Base-by-base conservation (phyloP, 2,329 filamentous ascomycete genomes). In the Arthrinium puccinioides region DNA sequence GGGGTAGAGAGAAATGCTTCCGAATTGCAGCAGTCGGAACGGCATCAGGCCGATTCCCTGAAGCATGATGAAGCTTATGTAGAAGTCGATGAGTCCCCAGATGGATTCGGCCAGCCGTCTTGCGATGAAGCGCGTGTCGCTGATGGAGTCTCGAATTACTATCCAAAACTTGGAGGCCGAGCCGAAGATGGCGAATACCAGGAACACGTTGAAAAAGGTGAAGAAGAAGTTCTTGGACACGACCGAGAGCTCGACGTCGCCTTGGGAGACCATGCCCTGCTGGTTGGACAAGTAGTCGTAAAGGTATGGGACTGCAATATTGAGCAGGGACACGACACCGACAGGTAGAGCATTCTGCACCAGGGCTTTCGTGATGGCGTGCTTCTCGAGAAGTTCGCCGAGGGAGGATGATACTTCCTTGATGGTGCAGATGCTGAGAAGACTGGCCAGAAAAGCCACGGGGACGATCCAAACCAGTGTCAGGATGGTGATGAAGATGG, bases 181-280 rank as follows among this genome's bases (percentile, higher is more conserved):
- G 37, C 84, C 85, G 31, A 94, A 85, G 19, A 92, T 74, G 1
- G 90, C 94, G 58, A 97, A 96, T 30, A 97, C 78, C 35, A 97
- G 76, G 63, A 98, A 98, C 40, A 97, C 87, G 63, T 98, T 98
- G 76, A 98, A 97, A 62, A 98, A 98, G 9, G 85, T 89, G 58
- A 98, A 98, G 71, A 97, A 95, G 65, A 97, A 98, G 61, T 97
- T 98, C 66, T 98, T 98, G 37, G 87, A 95, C 47, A 98, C 90
- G 30, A 94, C 73, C 0, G 92, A 97, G 6, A 98, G 72, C 60
- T 97, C 92, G 16, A 98, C 82, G 44, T 98, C 92, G 30, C 87
- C 87, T 50, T 88, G 86, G 1, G 92, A 97, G 36, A 95, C 87
- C 81, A 94, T 94, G 33, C 92, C 92, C 65, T 98, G 92, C 36